Base-by-base conservation (phyloP, 208 protist species). In the Leishmania turanica region DNA sequence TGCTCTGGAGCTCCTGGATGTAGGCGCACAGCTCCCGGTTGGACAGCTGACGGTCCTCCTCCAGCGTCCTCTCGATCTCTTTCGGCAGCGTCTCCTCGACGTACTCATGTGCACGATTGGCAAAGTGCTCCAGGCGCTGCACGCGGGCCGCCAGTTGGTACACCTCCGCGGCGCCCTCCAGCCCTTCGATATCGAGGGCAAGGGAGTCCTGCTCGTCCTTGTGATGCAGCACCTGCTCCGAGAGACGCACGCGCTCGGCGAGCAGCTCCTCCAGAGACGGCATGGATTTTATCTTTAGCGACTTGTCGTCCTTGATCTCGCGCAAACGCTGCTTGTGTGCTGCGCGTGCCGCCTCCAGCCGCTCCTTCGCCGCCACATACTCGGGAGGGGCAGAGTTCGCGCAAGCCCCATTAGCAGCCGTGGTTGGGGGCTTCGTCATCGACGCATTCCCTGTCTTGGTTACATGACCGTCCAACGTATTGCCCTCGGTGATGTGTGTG, bases 121-220 rank as follows among this genome's bases (percentile, higher is more conserved):
- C 83, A 64, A 96, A 97, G 71, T 82, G 75, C 86, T 95, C 94
- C 47, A 95, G 87, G 15, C 88, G 87, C 76, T 96, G 91, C 77
- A 96, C 87, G 31, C 94, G 92, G 11, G 92, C 94, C 24, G 90
- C 94, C 17, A 87, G 82, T 42, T 92, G 87, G 79, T 91, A 93
- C 51, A 96, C 69, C 31, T 88, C 84, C 17, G 84, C 68, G 11
- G 79, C 83, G 17, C 80, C 86, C 45, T 93, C 85, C 60, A 92
- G 74, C 0, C 77, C 81, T 75, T 96, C 91, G 31, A 96, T 87
- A 75, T 96, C 89, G 37, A 92, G 90, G 31, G 86, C 70, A 34
- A 95, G 77, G 15, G 89, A 89, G 79, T 95, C 91, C 78, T 93
- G 90, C 83, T 94, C 90, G 75, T 97, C 90, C 88, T 95, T 93